Evolutionary conservation across 2,329 filamentous ascomycete genomes (phyloP).

Genomic region (Neonectria ditissima): DNA sequence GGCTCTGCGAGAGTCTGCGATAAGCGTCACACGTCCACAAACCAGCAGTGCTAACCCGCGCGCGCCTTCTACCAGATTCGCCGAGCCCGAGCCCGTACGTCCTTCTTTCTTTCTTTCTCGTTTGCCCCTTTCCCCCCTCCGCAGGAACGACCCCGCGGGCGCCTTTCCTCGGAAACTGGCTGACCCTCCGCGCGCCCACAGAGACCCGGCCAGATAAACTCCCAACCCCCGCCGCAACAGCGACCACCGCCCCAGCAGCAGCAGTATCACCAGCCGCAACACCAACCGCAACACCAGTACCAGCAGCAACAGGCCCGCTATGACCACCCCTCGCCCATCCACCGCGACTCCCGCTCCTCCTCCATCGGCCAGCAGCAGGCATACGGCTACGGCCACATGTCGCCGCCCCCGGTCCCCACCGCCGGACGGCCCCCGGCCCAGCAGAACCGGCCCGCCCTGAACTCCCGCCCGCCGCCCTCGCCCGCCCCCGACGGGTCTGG

Average conservation of each 20-base stretch:
- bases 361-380: constrained; percentile 39
- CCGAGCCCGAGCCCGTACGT: constrained; percentile 75
- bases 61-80: constrained; percentile 67
- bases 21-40: constrained; percentile 21
- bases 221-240: constrained; percentile 41
- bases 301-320: constrained; percentile 53
- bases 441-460: constrained; percentile 65
- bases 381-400: constrained; percentile 60
- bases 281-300: constrained; percentile 27
- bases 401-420: constrained; percentile 61
- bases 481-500: constrained; percentile 65
- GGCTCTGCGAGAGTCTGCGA: constrained; percentile 35
- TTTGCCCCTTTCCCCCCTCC: no score
- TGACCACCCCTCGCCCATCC: constrained; percentile 60
- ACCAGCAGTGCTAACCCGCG: constrained; percentile 42
- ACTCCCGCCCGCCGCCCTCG: constrained; percentile 74
- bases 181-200: constrained; percentile 39
- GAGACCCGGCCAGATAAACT: constrained; percentile 52
- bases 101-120: constrained; percentile 19
- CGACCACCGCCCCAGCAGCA: constrained; percentile 47
- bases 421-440: constrained; percentile 54
- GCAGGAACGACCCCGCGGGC: neutral
- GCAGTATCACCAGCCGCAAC: constrained; percentile 52
- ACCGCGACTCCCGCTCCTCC: constrained; percentile 44
- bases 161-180: constrained; percentile 31